Base-by-base conservation (phyloP, 116 monocot species). In the Dioscorea cayenensis region DNA sequence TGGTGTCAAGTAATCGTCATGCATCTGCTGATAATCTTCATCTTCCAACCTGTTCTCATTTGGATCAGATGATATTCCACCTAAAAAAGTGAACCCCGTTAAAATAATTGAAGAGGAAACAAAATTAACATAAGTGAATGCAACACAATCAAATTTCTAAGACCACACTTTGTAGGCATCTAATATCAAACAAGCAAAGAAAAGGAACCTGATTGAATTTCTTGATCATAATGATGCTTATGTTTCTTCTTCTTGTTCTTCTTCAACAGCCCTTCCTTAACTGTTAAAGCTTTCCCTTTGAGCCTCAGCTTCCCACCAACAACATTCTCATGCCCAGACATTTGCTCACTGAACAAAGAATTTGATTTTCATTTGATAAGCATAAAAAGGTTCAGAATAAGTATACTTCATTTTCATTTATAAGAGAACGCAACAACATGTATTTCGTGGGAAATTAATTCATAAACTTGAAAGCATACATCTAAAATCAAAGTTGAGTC, bases 251-350 rank as follows among this genome's bases (percentile, higher is more conserved):
- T 21, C 59, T 19, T 19, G 59, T 17, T 97, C 88, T 90, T 99
- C 81, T 91, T 99, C 35, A 90, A 59, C 6, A 86, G 89, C 59
- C 86, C 88, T 20, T 80, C 70, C 76, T 93, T 93, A 4, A 99
- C 89, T 75, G 93, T 88, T 59, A 99, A 79, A 37, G 97, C 90
- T 80, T 95, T 95, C 20, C 94, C 94, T 74, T 95, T 91, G 81
- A 95, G 75, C 82, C 79, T 91, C 14, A 99, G 83, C 81, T 89
- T 99, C 66, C 97, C 97, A 28, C 69, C 83, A 63, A 90, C 94
- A 49, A 94, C 89, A 80, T 88, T 93, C 74, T 99, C 86, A 65
- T 86, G 94, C 10, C 78, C 69, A 9, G 97, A 99, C 97, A 99
- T 99, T 23, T 62, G n/a, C 17, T 0, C 6, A 59, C 59, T 59